A percentile compares a stretch with the other conserved stretches of the same genome.
These are phyloP conservation scores for Penicillium occitanis DNA, from an alignment of 2,329 filamentous ascomycete species.

Conservation along the genomic window DNA sequence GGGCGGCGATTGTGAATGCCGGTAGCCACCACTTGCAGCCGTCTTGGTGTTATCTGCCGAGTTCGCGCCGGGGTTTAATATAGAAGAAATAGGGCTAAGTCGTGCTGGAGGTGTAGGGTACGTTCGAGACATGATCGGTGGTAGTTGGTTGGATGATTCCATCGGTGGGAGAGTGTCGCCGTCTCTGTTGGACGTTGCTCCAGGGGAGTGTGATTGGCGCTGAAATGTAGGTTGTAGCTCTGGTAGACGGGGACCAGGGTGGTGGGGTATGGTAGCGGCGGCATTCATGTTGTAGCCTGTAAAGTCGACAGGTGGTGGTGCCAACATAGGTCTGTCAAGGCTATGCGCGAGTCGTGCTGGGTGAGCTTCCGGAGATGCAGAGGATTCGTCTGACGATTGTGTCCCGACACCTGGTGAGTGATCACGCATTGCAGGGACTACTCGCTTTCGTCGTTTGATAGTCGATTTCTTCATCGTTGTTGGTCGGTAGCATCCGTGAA, in stretches of 20 bases:
- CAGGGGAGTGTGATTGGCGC: constrained; percentile 22
- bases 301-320: constrained; percentile 52
- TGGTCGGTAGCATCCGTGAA: constrained; percentile 88
- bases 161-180: constrained; percentile 30
- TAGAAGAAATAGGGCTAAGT: constrained; percentile 72
- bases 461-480: constrained; percentile 99
- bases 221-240: constrained; percentile 28
- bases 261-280: constrained; percentile 32
- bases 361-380: constrained; percentile 43
- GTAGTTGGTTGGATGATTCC: constrained; percentile 40
- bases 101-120: constrained; percentile 54
- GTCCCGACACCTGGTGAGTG: constrained; percentile 44
- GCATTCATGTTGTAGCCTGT: constrained; percentile 44
- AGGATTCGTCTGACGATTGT: constrained; percentile 45
- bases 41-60: constrained; percentile 28
- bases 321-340: constrained; percentile 42
- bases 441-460: constrained; percentile 92
- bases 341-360: constrained; percentile 35
- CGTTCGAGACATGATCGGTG: constrained; percentile 39
- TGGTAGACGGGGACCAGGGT: constrained; percentile 34
- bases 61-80: constrained; percentile 59
- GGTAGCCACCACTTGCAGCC: constrained; percentile 1
- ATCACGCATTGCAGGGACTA: constrained; percentile 71
- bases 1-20: constrained; percentile 30
- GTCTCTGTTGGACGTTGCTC: constrained; percentile 32